phyloP scores from a whole-genome alignment of 2,329 filamentous ascomycete species.

The Stagonosporopsis vannaccii region DNA sequence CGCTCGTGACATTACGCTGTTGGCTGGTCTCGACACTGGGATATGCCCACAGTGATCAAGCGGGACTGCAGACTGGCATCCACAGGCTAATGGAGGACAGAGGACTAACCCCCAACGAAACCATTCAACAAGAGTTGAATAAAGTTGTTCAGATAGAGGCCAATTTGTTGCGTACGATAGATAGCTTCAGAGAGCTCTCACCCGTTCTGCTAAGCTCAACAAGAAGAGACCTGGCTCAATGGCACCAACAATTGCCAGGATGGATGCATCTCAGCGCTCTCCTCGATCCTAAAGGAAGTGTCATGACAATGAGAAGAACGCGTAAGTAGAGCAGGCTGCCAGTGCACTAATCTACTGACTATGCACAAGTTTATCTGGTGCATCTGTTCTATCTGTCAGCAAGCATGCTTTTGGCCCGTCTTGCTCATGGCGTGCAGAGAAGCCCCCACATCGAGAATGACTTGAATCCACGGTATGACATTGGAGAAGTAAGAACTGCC shows the following conservation, averaged over 20 bases:
- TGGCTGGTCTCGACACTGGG: slow-evolving; percentile 1
- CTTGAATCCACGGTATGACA: background rate
- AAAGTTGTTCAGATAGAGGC: slow-evolving; percentile 3
- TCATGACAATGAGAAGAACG: background rate
- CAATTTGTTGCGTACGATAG: background rate
- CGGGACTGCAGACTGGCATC: background rate
- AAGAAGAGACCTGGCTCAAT: background rate
- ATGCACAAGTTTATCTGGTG: background rate
- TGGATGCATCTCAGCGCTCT: slow-evolving; percentile 1
- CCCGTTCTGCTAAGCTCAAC: background rate
- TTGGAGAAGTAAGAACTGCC: background rate
- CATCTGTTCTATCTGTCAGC: slow-evolving; percentile 1
- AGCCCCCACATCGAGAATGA: background rate
- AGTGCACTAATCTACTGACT: background rate
- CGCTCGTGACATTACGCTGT: background rate
- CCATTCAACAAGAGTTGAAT: background rate
- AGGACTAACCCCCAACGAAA: background rate
- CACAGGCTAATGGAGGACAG: background rate
- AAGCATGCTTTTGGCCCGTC: background rate
- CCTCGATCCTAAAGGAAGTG: background rate
- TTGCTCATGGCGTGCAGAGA: background rate
- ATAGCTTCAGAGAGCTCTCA: background rate
- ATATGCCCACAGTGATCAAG: background rate
- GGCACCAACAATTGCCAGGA: background rate
- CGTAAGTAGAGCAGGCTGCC: background rate